A percentile compares a stretch with the other conserved stretches of the same genome.
phyloP scores from a whole-genome alignment of 1,284 basidiomycete genomes.

The Ustilago bromivora region DNA sequence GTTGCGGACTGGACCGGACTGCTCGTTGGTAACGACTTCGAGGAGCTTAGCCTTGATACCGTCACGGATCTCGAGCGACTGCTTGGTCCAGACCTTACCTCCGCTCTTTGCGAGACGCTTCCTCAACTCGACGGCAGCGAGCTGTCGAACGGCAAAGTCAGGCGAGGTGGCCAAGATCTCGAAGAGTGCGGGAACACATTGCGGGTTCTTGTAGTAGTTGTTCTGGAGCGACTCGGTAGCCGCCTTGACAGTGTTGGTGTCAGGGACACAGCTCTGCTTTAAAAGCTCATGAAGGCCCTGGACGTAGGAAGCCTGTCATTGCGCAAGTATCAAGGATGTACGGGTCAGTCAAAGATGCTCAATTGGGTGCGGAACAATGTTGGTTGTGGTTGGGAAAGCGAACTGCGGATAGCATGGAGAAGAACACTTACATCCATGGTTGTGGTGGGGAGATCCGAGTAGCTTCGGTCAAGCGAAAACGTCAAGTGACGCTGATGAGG shows the following conservation, averaged over 20 bases:
- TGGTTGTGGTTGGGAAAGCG: background rate
- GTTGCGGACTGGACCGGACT: constrained; percentile 79
- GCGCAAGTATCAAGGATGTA: background rate
- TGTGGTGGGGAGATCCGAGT: constrained; percentile 1
- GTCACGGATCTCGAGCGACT: constrained; percentile 79
- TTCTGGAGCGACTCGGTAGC: constrained; percentile 81
- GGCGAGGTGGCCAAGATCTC: constrained; percentile 87
- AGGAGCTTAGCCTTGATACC: constrained; percentile 89
- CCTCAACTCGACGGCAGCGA: constrained; percentile 96
- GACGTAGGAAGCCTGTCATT: constrained; percentile 55
- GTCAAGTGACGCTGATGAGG: background rate
- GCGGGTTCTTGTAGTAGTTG: constrained; percentile 81
- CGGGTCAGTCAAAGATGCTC: constrained; percentile 2
- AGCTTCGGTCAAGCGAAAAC: constrained; percentile 18
- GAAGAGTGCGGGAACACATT: constrained; percentile 90
- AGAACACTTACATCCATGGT: constrained; percentile 36
- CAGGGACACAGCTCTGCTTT: constrained; percentile 67
- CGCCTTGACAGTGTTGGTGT: constrained; percentile 66
- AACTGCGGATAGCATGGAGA: background rate
- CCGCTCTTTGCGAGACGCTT: constrained; percentile 88
- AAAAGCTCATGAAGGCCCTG: constrained; percentile 66
- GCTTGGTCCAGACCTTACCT: constrained; percentile 84
- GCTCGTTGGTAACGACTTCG: constrained; percentile 81
- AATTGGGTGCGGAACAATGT: background rate
- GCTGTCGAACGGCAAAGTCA: constrained; percentile 85